Conservation (phyloP, 495 filamentous ascomycete species). For the Platismatia glauca region DNA sequence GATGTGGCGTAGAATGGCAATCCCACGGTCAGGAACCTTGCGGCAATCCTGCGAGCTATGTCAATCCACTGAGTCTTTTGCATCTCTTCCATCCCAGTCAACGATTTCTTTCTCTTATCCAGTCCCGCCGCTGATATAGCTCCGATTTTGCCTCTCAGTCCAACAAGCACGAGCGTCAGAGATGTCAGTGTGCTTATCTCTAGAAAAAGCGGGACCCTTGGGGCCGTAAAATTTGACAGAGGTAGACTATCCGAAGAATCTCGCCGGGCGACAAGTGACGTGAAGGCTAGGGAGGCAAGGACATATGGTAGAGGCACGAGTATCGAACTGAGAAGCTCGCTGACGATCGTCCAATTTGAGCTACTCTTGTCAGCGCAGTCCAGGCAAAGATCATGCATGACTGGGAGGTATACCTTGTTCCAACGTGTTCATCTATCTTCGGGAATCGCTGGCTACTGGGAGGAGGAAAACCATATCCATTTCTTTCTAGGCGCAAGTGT, state of each 20-base stretch:
- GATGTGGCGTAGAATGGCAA: conserved; percentile 50
- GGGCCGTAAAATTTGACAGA: not conserved
- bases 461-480: conserved; percentile 19
- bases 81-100: conserved; percentile 3
- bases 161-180: conserved; percentile 33
- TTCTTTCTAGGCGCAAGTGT: conserved; percentile 20
- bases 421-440: conserved; percentile 1
- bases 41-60: conserved; percentile 10
- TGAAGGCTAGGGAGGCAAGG: conserved; percentile 13
- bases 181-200: conserved; percentile 24
- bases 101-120: conserved; percentile 28
- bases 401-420: conserved; percentile 6
- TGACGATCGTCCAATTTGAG: conserved; percentile 25
- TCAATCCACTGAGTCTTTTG: conserved; percentile 7
- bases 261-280: not conserved
- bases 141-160: conserved; percentile 30
- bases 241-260: not conserved
- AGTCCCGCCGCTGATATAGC: conserved; percentile 20
- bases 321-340: conserved; percentile 29
- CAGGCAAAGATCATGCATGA: not conserved
- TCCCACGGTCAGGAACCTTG: conserved; percentile 32
- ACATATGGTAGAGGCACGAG: conserved; percentile 30
- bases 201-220: not conserved
- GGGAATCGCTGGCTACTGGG: conserved; percentile 6
- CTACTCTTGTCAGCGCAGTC: conserved; percentile 7